Evolutionary conservation across 139 green algal genomes (phyloP), one percentile per base, ranked within the genome.

Genomic region (Nannochloris sp.): DNA sequence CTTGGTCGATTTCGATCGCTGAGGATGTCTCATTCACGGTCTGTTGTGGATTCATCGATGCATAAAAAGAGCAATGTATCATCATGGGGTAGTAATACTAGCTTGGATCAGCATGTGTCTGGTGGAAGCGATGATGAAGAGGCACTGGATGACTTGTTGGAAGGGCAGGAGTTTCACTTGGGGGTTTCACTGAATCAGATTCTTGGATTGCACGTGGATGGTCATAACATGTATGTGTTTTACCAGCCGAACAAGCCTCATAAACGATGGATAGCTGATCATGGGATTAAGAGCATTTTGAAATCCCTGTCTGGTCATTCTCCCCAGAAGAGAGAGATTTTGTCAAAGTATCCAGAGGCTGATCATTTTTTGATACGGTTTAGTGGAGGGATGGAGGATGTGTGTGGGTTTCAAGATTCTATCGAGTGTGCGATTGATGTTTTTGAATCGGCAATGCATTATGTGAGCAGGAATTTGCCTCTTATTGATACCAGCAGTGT

Each of bases 121-220:
- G 46, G n/a, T 19, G 46, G n/a, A 18, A 23, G 19, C 1, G 19
- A 58, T 23, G n/a, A 16, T 48, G 57, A 64, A 15, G 40, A 64
- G 21, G 6, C 27, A 29, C 0, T 5, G 19, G 57, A 64, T 44
- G 57, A 64, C 18, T 31, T 64, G 19, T 21, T 27, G 15, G 57
- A 64, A 51, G 57, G 57, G 12, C 57, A 64, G 11, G 7, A 18
- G 15, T 64, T 64, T 23, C 57, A 23, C 4, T 8, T 64, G 15
- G 60, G 60, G 37, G 60, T 66, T 8, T 11, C 31, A 24, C 23
- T 66, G 10, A 66, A 15, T 66, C 60, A 66, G 24, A 54, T 66
- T 55, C 6, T 66, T 18, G 24, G 23, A 25, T 14, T 66, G 8
- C 34, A 66, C 1, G 8, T 66, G 10, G 56, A 64, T 31, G 57